Conservation (phyloP, 805 yeast species). For the Kodamaea kaohsiungensis region DNA sequence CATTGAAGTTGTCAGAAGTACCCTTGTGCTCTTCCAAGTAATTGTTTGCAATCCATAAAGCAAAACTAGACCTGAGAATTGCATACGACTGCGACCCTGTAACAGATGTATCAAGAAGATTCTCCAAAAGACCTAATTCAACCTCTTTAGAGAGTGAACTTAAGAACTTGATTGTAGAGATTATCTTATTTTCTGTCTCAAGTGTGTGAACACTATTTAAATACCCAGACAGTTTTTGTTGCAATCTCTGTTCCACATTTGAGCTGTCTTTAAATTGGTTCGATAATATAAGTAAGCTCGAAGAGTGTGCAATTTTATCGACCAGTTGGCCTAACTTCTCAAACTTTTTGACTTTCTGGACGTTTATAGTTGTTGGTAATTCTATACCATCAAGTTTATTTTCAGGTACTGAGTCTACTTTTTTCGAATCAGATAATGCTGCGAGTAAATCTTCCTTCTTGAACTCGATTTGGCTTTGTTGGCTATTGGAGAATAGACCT, state of each 20-base stretch:
- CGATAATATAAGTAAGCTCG: slow-evolving; percentile 17
- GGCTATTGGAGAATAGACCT: not conserved
- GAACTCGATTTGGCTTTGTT: not conserved
- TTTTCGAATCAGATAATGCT: slow-evolving; percentile 9
- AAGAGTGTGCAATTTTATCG: slow-evolving; percentile 13
- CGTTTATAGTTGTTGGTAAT: slow-evolving; percentile 40
- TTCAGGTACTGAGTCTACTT: slow-evolving; percentile 3
- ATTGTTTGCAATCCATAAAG: slow-evolving; percentile 37
- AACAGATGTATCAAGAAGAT: slow-evolving; percentile 13
- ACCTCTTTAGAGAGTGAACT: slow-evolving; percentile 2
- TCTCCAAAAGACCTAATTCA: slow-evolving; percentile 14
- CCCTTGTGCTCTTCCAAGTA: slow-evolving; percentile 9
- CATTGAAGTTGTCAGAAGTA: slow-evolving; percentile 26
- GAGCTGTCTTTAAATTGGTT: slow-evolving; percentile 12
- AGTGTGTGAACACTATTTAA: slow-evolving; percentile 20
- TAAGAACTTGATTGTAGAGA: slow-evolving; percentile 5
- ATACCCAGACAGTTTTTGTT: slow-evolving; percentile 5
- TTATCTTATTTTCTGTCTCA: slow-evolving; percentile 22
- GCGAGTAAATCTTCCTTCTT: slow-evolving; percentile 15
- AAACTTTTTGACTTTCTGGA: slow-evolving; percentile 25
- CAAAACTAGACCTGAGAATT: slow-evolving; percentile 12
- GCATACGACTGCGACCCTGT: not conserved
- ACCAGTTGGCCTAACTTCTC: not conserved
- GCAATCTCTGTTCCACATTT: not conserved
- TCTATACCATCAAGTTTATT: slow-evolving; percentile 36